A percentile compares a stretch with the other conserved stretches of the same genome.
Conservation (phyloP, 768 basidiomycete genomes). For the Galerina marginata region DNA sequence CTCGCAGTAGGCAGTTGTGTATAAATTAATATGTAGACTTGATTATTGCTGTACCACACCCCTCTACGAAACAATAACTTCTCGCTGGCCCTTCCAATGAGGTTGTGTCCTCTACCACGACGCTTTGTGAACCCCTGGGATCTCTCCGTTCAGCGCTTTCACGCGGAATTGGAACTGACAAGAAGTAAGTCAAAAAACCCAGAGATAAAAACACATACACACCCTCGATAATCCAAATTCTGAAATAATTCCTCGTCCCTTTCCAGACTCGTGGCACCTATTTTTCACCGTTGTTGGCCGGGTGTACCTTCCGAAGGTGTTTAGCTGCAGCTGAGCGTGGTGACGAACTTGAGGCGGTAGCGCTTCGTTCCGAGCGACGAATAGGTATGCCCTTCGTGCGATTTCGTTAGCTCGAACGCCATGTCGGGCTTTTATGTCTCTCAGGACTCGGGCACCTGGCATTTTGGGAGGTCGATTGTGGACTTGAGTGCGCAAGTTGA, state of each 20-base stretch:
- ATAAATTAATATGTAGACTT: slow-evolving; percentile 16
- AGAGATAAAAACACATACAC: slow-evolving; percentile 21
- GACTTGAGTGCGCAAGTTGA: background rate
- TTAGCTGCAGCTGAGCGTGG: slow-evolving; percentile 92
- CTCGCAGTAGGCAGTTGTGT: slow-evolving; percentile 7
- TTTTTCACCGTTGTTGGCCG: slow-evolving; percentile 90
- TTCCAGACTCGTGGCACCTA: slow-evolving; percentile 83
- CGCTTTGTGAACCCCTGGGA: slow-evolving; percentile 89
- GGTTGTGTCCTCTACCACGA: slow-evolving; percentile 67
- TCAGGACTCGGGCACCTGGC: slow-evolving; percentile 59
- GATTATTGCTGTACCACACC: slow-evolving; percentile 7
- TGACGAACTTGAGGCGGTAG: slow-evolving; percentile 89
- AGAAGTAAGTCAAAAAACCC: background rate
- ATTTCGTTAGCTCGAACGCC: slow-evolving; percentile 80
- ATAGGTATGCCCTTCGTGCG: slow-evolving; percentile 87
- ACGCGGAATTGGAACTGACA: slow-evolving; percentile 87
- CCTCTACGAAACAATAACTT: slow-evolving; percentile 1
- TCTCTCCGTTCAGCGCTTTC: slow-evolving; percentile 80
- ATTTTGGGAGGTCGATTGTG: slow-evolving; percentile 27
- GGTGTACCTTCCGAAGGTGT: slow-evolving; percentile 82
- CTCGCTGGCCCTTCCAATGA: slow-evolving; percentile 4
- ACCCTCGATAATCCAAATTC: slow-evolving; percentile 90
- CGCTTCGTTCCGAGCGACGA: slow-evolving; percentile 89
- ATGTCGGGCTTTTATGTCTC: slow-evolving; percentile 79
- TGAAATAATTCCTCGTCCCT: slow-evolving; percentile 86